These are phyloP conservation scores for Cerioporus squamosus DNA, from an alignment of 1,284 basidiomycete genomes.

Conservation along the genomic window DNA sequence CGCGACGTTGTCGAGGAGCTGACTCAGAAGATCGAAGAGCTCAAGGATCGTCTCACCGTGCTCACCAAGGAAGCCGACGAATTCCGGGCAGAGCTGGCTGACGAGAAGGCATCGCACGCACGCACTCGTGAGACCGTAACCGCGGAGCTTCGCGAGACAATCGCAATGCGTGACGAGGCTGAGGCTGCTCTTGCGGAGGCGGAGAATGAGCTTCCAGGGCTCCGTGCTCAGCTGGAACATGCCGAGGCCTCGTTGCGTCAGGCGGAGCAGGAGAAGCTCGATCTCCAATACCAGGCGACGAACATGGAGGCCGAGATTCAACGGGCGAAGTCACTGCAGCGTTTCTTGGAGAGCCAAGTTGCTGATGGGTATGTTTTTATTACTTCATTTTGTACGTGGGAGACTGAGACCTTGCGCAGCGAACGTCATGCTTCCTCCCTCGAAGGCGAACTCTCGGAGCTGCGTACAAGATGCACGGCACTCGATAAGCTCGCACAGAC, in stretches of 20 bases:
- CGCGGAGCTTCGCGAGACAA: slow-evolving; percentile 27
- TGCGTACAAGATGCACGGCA: slow-evolving; percentile 47
- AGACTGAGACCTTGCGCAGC: slow-evolving; percentile 38
- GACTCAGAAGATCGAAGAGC: slow-evolving; percentile 31
- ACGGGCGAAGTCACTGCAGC: slow-evolving; percentile 57
- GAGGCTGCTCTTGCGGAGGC: slow-evolving; percentile 33
- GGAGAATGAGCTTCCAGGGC: slow-evolving; percentile 31
- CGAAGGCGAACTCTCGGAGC: slow-evolving; percentile 50
- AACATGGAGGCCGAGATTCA: slow-evolving; percentile 66
- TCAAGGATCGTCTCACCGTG: slow-evolving; percentile 27
- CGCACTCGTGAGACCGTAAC: slow-evolving; percentile 30
- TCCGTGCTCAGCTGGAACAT: slow-evolving; percentile 35
- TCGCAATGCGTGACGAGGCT: slow-evolving; percentile 31
- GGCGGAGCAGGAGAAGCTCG: slow-evolving; percentile 52
- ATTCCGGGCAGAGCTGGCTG: slow-evolving; percentile 39
- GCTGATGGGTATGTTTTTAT: slow-evolving; percentile 52
- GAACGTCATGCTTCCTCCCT: slow-evolving; percentile 48
- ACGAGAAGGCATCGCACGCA: slow-evolving; percentile 39
- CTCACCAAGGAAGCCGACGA: slow-evolving; percentile 30
- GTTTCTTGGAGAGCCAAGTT: slow-evolving; percentile 63
- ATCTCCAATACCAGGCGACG: slow-evolving; percentile 58
- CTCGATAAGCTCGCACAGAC: slow-evolving; percentile 62
- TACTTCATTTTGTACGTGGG: slow-evolving; percentile 1
- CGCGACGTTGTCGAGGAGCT: slow-evolving; percentile 35
- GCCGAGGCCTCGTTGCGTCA: slow-evolving; percentile 26